phyloP scores from a whole-genome alignment of 495 filamentous ascomycete species.

The Penicillium alfredii region DNA sequence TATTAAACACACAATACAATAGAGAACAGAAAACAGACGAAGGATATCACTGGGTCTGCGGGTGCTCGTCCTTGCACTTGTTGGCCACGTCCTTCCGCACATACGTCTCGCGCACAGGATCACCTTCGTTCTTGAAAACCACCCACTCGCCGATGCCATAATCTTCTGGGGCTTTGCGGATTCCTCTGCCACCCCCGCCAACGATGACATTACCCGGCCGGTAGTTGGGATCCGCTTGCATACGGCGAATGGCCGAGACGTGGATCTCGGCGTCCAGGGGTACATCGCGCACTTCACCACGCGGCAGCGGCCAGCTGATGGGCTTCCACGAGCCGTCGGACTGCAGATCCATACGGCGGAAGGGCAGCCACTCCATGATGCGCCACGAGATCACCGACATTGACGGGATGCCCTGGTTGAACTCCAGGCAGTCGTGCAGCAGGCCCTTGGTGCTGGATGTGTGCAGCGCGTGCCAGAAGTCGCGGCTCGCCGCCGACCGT shows the following conservation, averaged over 20 bases:
- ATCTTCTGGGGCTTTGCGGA: conserved; percentile 52
- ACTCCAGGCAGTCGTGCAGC: conserved; percentile 72
- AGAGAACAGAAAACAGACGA: conserved; percentile 3
- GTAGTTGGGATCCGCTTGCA: conserved; percentile 59
- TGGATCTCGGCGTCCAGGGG: conserved; percentile 66
- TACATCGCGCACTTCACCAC: conserved; percentile 77
- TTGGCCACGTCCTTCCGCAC: conserved; percentile 35
- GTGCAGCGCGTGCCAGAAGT: conserved; percentile 53
- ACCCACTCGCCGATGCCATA: conserved; percentile 71
- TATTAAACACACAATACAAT: too few relatives aligned
- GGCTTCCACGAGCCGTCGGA: conserved; percentile 73
- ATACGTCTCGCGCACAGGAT: conserved; percentile 60
- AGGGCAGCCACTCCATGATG: conserved; percentile 80
- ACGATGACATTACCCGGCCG: conserved; percentile 77
- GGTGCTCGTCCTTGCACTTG: conserved; percentile 18
- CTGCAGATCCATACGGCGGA: conserved; percentile 75
- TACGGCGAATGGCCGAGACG: conserved; percentile 64
- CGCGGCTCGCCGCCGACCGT: conserved; percentile 27
- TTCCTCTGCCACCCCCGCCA: conserved; percentile 72
- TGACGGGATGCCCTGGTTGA: conserved; percentile 53
- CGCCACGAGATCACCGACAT: conserved; percentile 66
- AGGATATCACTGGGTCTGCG: neutral
- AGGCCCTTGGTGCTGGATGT: conserved; percentile 52
- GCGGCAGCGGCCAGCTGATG: conserved; percentile 73
- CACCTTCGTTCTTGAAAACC: conserved; percentile 54